A percentile compares a stretch with the other conserved stretches of the same genome.
These are phyloP conservation scores for Aspergillus ustus DNA, from an alignment of 2,329 filamentous ascomycete genomes.

Conservation along the genomic window DNA sequence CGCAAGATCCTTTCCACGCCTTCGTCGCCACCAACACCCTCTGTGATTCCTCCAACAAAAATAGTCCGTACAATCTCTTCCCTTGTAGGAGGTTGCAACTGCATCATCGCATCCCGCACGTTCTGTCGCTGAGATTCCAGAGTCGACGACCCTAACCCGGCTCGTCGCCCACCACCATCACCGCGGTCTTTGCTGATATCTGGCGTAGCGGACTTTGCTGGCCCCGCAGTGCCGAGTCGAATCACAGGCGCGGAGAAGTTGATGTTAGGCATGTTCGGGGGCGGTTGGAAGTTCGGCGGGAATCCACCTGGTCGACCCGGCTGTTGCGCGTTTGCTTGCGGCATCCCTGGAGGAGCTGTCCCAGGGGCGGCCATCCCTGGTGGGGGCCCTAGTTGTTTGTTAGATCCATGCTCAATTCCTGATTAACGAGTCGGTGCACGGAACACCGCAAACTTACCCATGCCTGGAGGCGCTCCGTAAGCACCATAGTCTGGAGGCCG, in stretches of 20 bases:
- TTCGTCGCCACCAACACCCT: conserved; percentile 75
- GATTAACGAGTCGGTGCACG: conserved; percentile 2
- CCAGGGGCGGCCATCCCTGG: conserved; percentile 81
- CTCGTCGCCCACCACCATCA: conserved; percentile 53
- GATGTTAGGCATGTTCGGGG: conserved; percentile 92
- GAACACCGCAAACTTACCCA: conserved; percentile 63
- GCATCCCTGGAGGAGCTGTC: conserved; percentile 77
- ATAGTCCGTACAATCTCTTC: conserved; percentile 93
- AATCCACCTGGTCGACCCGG: conserved; percentile 80
- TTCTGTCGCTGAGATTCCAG: conserved; percentile 70
- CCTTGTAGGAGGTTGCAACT: conserved; percentile 77
- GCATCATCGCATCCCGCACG: conserved; percentile 70
- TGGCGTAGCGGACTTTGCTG: conserved; percentile 62
- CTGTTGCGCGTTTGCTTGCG: conserved; percentile 73
- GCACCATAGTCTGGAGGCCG: conserved; percentile 73
- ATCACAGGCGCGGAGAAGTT: conserved; percentile 98
- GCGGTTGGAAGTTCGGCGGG: conserved; percentile 83
- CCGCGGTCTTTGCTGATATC: conserved; percentile 52
- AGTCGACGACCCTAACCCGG: conserved; percentile 65
- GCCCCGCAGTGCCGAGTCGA: conserved; percentile 76
- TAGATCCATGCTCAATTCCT: conserved; percentile 8
- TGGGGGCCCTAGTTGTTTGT: conserved; percentile 64
- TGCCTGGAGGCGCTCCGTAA: conserved; percentile 77
- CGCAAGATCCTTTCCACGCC: conserved; percentile 77
- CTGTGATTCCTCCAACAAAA: conserved; percentile 84